Base-by-base conservation (phyloP, 208 protist genomes). In the Leishmania braziliensis region DNA sequence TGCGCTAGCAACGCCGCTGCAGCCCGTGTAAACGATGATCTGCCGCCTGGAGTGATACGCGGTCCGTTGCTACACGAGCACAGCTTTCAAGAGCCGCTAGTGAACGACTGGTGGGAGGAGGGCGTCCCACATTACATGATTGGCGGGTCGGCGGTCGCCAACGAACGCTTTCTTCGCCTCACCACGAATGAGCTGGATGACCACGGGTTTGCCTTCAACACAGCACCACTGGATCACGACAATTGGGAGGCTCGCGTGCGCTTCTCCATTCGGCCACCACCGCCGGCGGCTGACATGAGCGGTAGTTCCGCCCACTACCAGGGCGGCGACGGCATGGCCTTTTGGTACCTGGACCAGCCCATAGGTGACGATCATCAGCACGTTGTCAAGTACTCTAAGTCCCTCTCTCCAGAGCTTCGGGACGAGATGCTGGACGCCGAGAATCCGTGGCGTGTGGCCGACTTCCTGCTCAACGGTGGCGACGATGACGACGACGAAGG, bases 71-170 rank as follows among this genome's bases (percentile, higher is more conserved):
- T 97, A 43, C 87, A 90, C 58, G 91, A 97, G 78, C 94, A 97
- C 88, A 93, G 88, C 77, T 90, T 97, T 70, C 80, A 87, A 20
- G 81, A 85, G 33, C 94, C 94, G 5, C 89, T 95, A 8, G 91
- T 97, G 8, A 87, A 84, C 46, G 94, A 97, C 73, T 97, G 94
- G 94, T 97, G 94, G 94, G 88, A 95, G 71, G 94, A 95, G 75
- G 94, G 94, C 5, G 89, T 97, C 0, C 92, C 94, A 12, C 91
- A 97, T 77, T 97, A 89, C 84, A 94, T 96, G 90, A 91, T 97
- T 77, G 92, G 94, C 26, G 94, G 92, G 10, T 91, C 89, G 26
- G 88, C 94, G 54, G 87, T 96, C 20, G 91, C 92, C 1, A 96
- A 91, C 58, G 92, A 94, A 73, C 88, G 92, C n/a, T 95, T 95